Evolutionary conservation across 495 filamentous ascomycete genomes (phyloP).

Genomic region (Daldinia caldariorum): DNA sequence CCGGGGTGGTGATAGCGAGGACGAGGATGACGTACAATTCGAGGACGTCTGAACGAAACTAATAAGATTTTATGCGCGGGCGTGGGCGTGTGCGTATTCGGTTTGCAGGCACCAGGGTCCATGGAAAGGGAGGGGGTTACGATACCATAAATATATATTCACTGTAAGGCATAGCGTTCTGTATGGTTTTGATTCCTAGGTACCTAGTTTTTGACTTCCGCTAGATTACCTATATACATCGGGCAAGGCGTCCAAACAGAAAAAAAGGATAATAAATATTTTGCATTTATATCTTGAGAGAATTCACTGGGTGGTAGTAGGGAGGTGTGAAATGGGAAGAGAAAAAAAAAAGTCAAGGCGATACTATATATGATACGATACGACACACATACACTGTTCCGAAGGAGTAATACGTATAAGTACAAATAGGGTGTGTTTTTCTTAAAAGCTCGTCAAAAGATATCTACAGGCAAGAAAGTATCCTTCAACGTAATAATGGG

Average conservation of each 20-base stretch:
- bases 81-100: neutral
- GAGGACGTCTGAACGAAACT: constrained; percentile 62
- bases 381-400: constrained; percentile 24
- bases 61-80: neutral
- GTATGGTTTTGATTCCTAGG: neutral
- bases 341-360: constrained; percentile 1
- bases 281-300: constrained; percentile 2
- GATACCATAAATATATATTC: constrained; percentile 24
- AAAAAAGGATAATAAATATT: constrained; percentile 9
- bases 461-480: constrained; percentile 5
- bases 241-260: constrained; percentile 29
- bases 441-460: constrained; percentile 21
- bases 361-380: neutral
- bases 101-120: neutral
- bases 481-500: constrained; percentile 3
- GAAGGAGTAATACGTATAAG: constrained; percentile 21
- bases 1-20: constrained; percentile 60
- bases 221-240: neutral
- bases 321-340: neutral
- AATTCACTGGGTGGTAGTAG: too few species aligned
- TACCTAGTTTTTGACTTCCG: neutral
- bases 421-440: constrained; percentile 8
- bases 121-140: neutral
- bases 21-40: constrained; percentile 69
- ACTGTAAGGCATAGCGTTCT: constrained; percentile 15